Evolutionary conservation across 1,139 yeast genomes (phyloP).

Genomic region (Hyphopichia buzzinii): DNA sequence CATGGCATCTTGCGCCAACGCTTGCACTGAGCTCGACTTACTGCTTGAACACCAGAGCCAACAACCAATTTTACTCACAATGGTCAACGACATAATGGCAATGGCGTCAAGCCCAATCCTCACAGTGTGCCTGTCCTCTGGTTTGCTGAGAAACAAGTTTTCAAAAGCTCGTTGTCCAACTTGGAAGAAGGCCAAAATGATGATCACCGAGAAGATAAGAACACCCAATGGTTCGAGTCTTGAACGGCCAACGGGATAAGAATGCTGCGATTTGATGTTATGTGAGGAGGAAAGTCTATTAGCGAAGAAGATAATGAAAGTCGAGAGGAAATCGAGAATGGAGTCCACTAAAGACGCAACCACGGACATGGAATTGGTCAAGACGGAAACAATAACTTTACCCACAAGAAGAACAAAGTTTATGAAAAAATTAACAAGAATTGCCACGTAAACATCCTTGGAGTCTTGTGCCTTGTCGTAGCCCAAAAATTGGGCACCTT

Average conservation of each 20-base stretch:
- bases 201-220: constrained; percentile 67
- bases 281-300: constrained; percentile 56
- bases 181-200: constrained; percentile 69
- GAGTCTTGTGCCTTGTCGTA: constrained; percentile 42
- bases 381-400: constrained; percentile 57
- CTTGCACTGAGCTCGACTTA: constrained; percentile 68
- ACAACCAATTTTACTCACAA: constrained; percentile 57
- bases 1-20: constrained; percentile 78
- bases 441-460: constrained; percentile 54
- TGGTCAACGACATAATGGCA: constrained; percentile 61
- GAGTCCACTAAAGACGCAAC: constrained; percentile 80
- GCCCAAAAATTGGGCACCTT: constrained; percentile 54
- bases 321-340: constrained; percentile 68
- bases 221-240: constrained; percentile 80
- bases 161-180: constrained; percentile 65
- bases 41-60: constrained; percentile 66
- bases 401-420: constrained; percentile 62
- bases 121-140: constrained; percentile 38
- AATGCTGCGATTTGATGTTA: constrained; percentile 47
- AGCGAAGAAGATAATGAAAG: constrained; percentile 67
- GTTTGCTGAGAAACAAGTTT: constrained; percentile 27
- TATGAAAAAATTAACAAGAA: constrained; percentile 60
- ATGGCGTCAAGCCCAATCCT: constrained; percentile 54
- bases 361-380: constrained; percentile 70
- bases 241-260: constrained; percentile 68